phyloP scores from a whole-genome alignment of 805 yeast genomes.

The Candida taoyuanica region DNA sequence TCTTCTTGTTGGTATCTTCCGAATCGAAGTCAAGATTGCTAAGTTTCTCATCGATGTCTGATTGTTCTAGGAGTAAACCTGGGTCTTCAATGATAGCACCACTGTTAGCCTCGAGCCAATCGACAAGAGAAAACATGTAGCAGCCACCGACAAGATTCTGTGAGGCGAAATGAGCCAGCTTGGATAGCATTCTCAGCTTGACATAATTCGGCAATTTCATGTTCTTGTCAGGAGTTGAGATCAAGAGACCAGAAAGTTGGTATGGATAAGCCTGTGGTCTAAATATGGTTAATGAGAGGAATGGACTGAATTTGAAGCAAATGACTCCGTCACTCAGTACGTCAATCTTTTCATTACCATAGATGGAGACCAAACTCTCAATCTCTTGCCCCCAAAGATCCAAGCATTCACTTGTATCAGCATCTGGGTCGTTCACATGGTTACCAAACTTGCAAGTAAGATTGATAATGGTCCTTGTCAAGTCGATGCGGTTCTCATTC shows the following conservation, averaged over 20 bases:
- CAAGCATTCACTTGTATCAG: slow-evolving; percentile 13
- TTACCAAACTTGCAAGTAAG: slow-evolving; percentile 38
- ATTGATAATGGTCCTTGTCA: slow-evolving; percentile 45
- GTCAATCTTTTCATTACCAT: slow-evolving; percentile 32
- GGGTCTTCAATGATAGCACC: slow-evolving; percentile 62
- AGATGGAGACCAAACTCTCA: slow-evolving; percentile 60
- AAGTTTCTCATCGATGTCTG: slow-evolving; percentile 3
- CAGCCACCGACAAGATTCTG: slow-evolving; percentile 60
- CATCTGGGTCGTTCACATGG: slow-evolving; percentile 12
- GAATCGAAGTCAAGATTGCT: slow-evolving; percentile 6
- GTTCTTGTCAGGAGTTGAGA: slow-evolving; percentile 35
- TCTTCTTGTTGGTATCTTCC: slow-evolving; percentile 5
- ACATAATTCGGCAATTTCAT: slow-evolving; percentile 66
- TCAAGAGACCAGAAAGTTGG: slow-evolving; percentile 64
- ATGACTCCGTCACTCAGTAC: slow-evolving; percentile 24
- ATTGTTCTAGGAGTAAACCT: slow-evolving; percentile 50
- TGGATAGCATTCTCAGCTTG: slow-evolving; percentile 50
- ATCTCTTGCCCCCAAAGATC: slow-evolving; percentile 72
- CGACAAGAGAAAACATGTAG: slow-evolving; percentile 61
- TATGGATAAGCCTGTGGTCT: slow-evolving; percentile 55
- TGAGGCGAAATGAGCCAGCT: slow-evolving; percentile 40
- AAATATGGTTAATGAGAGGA: slow-evolving; percentile 37
- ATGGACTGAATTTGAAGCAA: slow-evolving; percentile 18
- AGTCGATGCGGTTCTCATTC: slow-evolving; percentile 38
- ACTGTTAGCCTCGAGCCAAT: slow-evolving; percentile 71